phyloP scores from a whole-genome alignment of 225 moss, liverwort and hornwort species.

The Bryum argenteum region DNA sequence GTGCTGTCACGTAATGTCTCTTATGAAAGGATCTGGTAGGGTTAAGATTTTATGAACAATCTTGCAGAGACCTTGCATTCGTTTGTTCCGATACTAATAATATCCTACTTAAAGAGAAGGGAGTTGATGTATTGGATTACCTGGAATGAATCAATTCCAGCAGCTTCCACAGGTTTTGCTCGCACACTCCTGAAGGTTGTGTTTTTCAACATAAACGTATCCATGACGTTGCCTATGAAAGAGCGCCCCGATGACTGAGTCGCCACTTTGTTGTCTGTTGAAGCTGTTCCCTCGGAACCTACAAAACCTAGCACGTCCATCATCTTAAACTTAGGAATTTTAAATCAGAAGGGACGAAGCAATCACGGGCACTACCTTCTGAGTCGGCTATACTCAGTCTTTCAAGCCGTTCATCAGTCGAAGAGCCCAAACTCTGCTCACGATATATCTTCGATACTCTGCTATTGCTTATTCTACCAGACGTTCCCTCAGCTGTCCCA shows the following conservation, averaged over 20 bases:
- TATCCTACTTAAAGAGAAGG: conserved; percentile 9
- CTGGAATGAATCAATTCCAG: conserved; percentile 39
- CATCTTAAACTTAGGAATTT: too few species aligned
- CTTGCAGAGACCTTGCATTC: too few species aligned
- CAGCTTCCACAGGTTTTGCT: conserved; percentile 24
- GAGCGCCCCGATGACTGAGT: conserved; percentile 57
- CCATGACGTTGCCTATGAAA: conserved; percentile 95
- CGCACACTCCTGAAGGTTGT: conserved; percentile 59
- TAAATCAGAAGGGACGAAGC: too few species aligned
- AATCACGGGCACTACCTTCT: conserved; percentile 57
- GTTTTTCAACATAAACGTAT: conserved; percentile 79
- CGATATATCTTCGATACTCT: conserved; percentile 56
- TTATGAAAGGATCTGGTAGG: too few species aligned
- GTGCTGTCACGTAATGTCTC: too few species aligned
- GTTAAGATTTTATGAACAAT: too few species aligned
- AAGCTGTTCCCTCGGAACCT: conserved; percentile 68
- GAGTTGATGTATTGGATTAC: conserved; percentile 25
- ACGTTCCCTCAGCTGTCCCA: conserved; percentile 67
- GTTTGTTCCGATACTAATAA: background rate
- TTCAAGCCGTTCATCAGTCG: conserved; percentile 67
- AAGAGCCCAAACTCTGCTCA: conserved; percentile 64
- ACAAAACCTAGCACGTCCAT: conserved; percentile 4
- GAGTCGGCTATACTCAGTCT: conserved; percentile 64
- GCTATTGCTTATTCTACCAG: conserved; percentile 66
- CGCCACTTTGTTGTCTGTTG: conserved; percentile 53